phyloP scores from a whole-genome alignment of 345 rosid genomes.

The Hibiscus trionum region DNA sequence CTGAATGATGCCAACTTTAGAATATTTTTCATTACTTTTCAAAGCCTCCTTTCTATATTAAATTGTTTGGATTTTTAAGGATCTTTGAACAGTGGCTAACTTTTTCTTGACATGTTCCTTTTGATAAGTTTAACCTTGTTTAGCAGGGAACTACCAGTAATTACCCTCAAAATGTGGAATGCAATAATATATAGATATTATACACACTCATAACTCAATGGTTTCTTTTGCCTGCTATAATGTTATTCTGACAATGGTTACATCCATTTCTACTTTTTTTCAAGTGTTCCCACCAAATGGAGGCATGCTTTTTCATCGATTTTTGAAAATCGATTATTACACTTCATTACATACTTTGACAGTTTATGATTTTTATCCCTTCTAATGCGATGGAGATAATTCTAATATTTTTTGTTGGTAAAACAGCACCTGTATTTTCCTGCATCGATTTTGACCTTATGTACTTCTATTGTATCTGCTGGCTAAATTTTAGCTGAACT shows the following conservation, averaged over 20 bases:
- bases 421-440: neutral
- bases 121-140: neutral
- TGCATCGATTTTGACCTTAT: neutral
- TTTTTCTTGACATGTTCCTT: slow-evolving; percentile 18
- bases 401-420: neutral
- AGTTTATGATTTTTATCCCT: neutral
- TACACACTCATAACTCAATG: neutral
- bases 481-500: neutral
- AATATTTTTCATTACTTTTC: slow-evolving; percentile 14
- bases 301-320: neutral
- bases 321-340: neutral
- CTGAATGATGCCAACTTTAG: slow-evolving; percentile 28
- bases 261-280: neutral
- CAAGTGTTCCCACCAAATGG: no score
- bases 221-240: neutral
- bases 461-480: neutral
- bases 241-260: neutral
- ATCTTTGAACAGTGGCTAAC: slow-evolving; percentile 23
- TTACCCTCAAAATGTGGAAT: neutral
- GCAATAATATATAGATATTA: neutral
- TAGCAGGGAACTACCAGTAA: neutral
- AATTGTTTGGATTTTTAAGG: slow-evolving; percentile 21
- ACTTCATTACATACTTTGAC: neutral
- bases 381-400: neutral
- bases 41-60: slow-evolving; percentile 3